Conservation (phyloP, 2,329 filamentous ascomycete genomes). For the Colletotrichum siamense region DNA sequence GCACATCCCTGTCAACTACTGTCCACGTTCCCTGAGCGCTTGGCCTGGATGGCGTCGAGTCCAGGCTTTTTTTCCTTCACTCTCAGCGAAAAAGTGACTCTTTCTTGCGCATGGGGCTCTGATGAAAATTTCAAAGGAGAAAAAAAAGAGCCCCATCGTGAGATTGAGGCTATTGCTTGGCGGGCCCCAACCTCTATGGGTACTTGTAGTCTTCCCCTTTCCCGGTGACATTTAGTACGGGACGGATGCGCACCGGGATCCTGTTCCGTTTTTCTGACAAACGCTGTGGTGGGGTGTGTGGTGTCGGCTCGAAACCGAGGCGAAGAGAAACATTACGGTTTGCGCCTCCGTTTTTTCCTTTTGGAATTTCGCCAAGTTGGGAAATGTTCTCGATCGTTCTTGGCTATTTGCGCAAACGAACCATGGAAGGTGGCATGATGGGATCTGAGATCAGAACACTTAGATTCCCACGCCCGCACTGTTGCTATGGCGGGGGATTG, state of each 20-base stretch:
- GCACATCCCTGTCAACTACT: background rate
- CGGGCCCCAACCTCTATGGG: background rate
- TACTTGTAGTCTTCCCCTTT: background rate
- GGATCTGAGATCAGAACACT: constrained; percentile 1
- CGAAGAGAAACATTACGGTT: background rate
- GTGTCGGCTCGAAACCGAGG: background rate
- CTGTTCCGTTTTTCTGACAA: background rate
- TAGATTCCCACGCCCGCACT: background rate
- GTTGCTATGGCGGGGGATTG: background rate
- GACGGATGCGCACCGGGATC: background rate
- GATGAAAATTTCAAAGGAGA: background rate
- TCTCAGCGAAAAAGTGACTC: background rate
- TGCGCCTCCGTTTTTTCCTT: background rate
- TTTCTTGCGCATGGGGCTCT: background rate
- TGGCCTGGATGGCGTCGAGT: background rate
- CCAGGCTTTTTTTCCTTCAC: background rate
- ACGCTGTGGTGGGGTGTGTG: background rate
- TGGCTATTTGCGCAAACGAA: background rate
- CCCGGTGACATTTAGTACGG: background rate
- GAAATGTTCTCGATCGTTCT: constrained; percentile 9
- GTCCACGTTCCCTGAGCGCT: background rate
- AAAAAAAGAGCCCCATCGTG: background rate
- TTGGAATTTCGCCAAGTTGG: background rate
- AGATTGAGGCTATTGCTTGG: background rate
- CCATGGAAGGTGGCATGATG: background rate